Percentiles rank a stretch among this genome's conserved stretches.
Conservation (phyloP, 1,139 yeast genomes). For the Hyphopichia pseudoburtonii region DNA sequence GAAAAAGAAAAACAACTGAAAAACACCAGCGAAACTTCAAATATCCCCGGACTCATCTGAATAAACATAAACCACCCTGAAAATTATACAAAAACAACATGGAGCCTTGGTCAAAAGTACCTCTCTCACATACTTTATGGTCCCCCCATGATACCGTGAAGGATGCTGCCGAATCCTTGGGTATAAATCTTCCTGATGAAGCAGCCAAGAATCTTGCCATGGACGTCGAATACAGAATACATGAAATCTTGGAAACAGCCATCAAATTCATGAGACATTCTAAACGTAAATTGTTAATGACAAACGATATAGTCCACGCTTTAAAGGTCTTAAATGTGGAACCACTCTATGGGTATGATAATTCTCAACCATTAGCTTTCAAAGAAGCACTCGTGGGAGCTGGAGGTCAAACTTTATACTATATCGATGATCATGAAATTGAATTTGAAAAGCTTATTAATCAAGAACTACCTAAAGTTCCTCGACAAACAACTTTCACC, state of each 20-base stretch:
- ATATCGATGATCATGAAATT: slow-evolving; percentile 85
- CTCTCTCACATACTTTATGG: slow-evolving; percentile 90
- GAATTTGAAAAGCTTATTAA: slow-evolving; percentile 93
- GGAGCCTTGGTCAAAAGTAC: slow-evolving; percentile 44
- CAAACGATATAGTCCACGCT: slow-evolving; percentile 81
- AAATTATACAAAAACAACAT: slow-evolving; percentile 12
- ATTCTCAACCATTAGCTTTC: slow-evolving; percentile 60
- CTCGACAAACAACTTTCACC: slow-evolving; percentile 86
- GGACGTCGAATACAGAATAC: slow-evolving; percentile 97
- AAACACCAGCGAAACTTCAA: background rate
- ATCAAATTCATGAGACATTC: slow-evolving; percentile 95
- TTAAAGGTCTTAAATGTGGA: slow-evolving; percentile 85
- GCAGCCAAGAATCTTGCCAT: slow-evolving; percentile 93
- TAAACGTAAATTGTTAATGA: slow-evolving; percentile 76
- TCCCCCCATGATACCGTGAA: slow-evolving; percentile 96
- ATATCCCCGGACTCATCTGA: background rate
- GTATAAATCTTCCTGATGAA: slow-evolving; percentile 84
- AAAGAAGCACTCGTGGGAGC: slow-evolving; percentile 86
- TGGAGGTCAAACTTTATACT: slow-evolving; percentile 88
- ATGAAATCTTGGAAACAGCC: slow-evolving; percentile 94
- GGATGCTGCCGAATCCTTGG: slow-evolving; percentile 93
- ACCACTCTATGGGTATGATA: slow-evolving; percentile 77
- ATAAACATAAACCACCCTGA: background rate
- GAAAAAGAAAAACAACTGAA: background rate
- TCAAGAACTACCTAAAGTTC: slow-evolving; percentile 93